A percentile compares a stretch with the other conserved stretches of the same genome.
phyloP scores from a whole-genome alignment of 345 rosid species.

The Psidium guajava region DNA sequence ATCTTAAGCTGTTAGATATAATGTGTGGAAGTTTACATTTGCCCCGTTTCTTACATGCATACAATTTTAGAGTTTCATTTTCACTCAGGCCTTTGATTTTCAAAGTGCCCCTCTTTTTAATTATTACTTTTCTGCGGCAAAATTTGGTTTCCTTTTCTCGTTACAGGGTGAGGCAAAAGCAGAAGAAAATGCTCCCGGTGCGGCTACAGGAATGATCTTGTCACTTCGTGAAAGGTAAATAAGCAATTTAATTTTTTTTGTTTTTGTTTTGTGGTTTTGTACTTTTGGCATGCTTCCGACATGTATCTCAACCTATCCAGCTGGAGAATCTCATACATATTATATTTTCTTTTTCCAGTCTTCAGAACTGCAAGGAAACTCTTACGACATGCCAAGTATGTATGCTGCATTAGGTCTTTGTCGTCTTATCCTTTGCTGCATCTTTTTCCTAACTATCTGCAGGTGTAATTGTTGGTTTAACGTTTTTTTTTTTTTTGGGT shows the following conservation, averaged over 20 bases:
- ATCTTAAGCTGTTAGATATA: background rate
- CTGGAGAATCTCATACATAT: background rate
- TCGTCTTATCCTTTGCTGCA: background rate
- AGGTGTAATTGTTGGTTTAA: background rate
- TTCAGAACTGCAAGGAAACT: slow-evolving; percentile 59
- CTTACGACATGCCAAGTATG: slow-evolving; percentile 73
- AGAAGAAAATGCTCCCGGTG: slow-evolving; percentile 81
- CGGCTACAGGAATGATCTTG: slow-evolving; percentile 73
- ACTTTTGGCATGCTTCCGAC: background rate
- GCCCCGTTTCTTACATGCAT: background rate
- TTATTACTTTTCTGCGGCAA: background rate
- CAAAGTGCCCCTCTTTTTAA: background rate
- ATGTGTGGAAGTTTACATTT: background rate
- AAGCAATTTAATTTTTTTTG: background rate
- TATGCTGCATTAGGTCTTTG: slow-evolving; percentile 1
- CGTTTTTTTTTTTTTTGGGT: too few species aligned
- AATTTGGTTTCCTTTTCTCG: background rate
- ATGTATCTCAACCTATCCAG: background rate
- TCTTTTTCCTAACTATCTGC: background rate
- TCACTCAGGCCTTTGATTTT: background rate
- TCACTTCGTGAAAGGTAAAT: slow-evolving; percentile 78
- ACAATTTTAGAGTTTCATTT: background rate
- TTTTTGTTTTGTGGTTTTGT: background rate
- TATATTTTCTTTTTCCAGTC: slow-evolving; percentile 40
- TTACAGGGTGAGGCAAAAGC: slow-evolving; percentile 44